Evolutionary conservation across 371 early-diverging fungal species (phyloP).

Genomic region (Umbelopsis sp.): DNA sequence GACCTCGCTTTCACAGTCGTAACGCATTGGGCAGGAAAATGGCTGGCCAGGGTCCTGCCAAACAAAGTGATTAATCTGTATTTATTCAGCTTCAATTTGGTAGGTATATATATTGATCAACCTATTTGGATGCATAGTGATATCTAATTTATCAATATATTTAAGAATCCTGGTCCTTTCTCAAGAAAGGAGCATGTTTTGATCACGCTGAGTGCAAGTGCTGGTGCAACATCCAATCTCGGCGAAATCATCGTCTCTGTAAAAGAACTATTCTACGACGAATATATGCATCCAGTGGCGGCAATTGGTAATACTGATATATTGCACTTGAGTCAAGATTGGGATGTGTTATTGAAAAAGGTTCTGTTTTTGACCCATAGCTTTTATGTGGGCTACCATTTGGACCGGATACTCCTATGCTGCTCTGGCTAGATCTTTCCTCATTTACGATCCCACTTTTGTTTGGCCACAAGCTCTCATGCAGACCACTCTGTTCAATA

Average conservation of each 20-base stretch:
- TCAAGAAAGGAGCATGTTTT: conserved; percentile 89
- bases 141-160: neutral
- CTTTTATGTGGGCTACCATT: conserved; percentile 32
- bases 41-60: conserved; percentile 35
- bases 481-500: conserved; percentile 37
- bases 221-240: conserved; percentile 39
- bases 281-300: conserved; percentile 40
- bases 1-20: conserved; percentile 19
- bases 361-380: neutral
- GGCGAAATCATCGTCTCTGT: conserved; percentile 47
- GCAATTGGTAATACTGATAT: conserved; percentile 22
- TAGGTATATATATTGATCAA: neutral
- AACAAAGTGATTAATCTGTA: conserved; percentile 29
- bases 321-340: neutral
- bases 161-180: conserved; percentile 85
- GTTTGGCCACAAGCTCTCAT: conserved; percentile 41
- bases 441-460: conserved; percentile 38
- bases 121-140: no score
- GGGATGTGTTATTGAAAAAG: neutral
- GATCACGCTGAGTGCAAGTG: conserved; percentile 54
- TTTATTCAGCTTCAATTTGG: conserved; percentile 36
- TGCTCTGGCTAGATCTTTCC: conserved; percentile 31
- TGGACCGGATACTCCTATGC: conserved; percentile 41
- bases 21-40: conserved; percentile 36
- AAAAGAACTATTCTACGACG: conserved; percentile 64